A percentile compares a stretch with the other conserved stretches of the same genome.
phyloP scores from a whole-genome alignment of 2,329 filamentous ascomycete genomes.

The Xylariaceae sp. region DNA sequence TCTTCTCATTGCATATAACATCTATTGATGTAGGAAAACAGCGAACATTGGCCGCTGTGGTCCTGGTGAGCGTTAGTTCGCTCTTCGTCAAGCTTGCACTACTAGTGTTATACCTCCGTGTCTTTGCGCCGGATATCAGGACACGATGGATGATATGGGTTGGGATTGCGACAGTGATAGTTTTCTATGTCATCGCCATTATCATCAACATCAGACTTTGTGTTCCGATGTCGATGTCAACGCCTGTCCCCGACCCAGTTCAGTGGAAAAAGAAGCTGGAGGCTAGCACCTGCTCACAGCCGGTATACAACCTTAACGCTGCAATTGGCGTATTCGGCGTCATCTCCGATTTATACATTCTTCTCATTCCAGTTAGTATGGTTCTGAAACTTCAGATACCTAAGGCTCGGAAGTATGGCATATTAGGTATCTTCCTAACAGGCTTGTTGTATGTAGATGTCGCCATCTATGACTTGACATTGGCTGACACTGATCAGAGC shows the following conservation, averaged over 20 bases:
- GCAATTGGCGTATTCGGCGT: slow-evolving; percentile 17
- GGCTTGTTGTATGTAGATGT: slow-evolving; percentile 18
- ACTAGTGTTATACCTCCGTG: slow-evolving; percentile 20
- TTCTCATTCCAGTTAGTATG: slow-evolving; percentile 19
- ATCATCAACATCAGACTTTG: slow-evolving; percentile 17
- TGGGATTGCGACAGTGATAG: slow-evolving; percentile 13
- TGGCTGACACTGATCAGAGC: slow-evolving; percentile 13
- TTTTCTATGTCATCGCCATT: slow-evolving; percentile 16
- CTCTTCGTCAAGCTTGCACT: slow-evolving; percentile 20
- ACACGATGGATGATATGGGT: slow-evolving; percentile 18
- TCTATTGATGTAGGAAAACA: slow-evolving; percentile 1
- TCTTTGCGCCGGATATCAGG: slow-evolving; percentile 15
- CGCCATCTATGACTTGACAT: background rate
- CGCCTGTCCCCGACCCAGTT: slow-evolving; percentile 4
- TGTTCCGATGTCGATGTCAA: slow-evolving; percentile 9
- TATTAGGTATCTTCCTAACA: slow-evolving; percentile 20
- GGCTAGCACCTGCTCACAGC: slow-evolving; percentile 15
- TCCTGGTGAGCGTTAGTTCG: slow-evolving; percentile 16
- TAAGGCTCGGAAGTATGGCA: slow-evolving; percentile 14
- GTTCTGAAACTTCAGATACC: slow-evolving; percentile 15
- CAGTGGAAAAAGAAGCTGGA: slow-evolving; percentile 12
- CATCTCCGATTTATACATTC: slow-evolving; percentile 23
- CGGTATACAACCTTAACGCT: slow-evolving; percentile 18
- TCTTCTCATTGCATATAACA: background rate
- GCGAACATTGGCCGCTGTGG: slow-evolving; percentile 14